phyloP scores from a whole-genome alignment of 176 grass and related monocot species.

The Melocanna baccifera region DNA sequence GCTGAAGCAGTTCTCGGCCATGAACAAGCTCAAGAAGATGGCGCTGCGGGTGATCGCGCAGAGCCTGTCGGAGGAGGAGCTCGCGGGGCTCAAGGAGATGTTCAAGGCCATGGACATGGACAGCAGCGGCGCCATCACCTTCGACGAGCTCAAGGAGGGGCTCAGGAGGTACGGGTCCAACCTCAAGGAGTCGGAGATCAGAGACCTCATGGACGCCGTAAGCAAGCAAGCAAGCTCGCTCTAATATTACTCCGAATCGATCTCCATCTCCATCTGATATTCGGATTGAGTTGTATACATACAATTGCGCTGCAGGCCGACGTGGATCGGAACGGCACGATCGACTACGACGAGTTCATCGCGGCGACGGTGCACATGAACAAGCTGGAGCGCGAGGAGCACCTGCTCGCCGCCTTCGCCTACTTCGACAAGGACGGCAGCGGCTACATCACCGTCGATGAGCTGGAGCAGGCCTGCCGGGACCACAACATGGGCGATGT shows the following conservation, averaged over 20 bases:
- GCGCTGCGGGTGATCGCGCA: conserved; percentile 58
- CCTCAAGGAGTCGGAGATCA: conserved; percentile 53
- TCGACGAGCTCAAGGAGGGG: conserved; percentile 67
- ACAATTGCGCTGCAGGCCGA: conserved; percentile 28
- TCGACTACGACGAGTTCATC: conserved; percentile 78
- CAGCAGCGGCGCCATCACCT: conserved; percentile 65
- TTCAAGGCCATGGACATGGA: conserved; percentile 71
- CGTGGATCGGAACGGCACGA: conserved; percentile 57
- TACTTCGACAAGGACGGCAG: conserved; percentile 92
- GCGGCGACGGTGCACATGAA: conserved; percentile 70
- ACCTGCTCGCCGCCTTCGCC: conserved; percentile 54
- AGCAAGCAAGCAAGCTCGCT: not conserved
- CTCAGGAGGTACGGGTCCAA: conserved; percentile 45
- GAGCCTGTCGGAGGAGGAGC: conserved; percentile 59
- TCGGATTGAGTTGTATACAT: too few species aligned
- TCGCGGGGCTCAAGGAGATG: conserved; percentile 69
- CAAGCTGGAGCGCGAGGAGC: conserved; percentile 76
- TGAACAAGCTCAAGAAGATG: conserved; percentile 73
- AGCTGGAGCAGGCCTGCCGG: conserved; percentile 76
- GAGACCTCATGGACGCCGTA: conserved; percentile 62
- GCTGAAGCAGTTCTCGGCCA: conserved; percentile 64
- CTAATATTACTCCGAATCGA: too few species aligned
- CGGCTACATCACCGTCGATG: conserved; percentile 75
- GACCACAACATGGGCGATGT: conserved; percentile 73
- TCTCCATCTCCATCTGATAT: too few species aligned